A percentile compares a stretch with the other conserved stretches of the same genome.
phyloP scores from a whole-genome alignment of 306 rosid genomes.

The Myrica gale region DNA sequence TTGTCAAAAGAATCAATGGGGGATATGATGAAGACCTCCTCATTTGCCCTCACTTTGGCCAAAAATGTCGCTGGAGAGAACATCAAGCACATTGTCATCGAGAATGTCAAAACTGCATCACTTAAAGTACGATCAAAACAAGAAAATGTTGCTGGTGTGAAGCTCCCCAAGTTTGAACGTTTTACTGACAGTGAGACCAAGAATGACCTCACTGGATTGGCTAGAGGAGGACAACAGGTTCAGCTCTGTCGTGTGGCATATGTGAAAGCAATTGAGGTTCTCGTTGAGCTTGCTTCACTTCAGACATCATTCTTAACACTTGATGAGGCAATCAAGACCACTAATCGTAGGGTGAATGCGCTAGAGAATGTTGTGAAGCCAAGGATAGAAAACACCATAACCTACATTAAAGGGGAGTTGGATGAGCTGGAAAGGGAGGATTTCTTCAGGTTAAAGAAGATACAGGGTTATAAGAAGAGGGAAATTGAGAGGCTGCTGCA shows the following conservation, averaged over 20 bases:
- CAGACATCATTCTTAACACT: slow-evolving; percentile 94
- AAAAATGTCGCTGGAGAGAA: slow-evolving; percentile 93
- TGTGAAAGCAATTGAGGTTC: slow-evolving; percentile 86
- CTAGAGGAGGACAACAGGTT: slow-evolving; percentile 92
- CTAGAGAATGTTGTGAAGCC: slow-evolving; percentile 96
- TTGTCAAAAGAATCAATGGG: slow-evolving; percentile 94
- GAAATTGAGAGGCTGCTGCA: slow-evolving; percentile 69
- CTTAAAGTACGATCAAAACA: slow-evolving; percentile 81
- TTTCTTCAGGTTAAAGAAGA: slow-evolving; percentile 94
- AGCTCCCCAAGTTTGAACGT: slow-evolving; percentile 84
- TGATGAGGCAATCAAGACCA: slow-evolving; percentile 90
- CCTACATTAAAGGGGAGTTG: slow-evolving; percentile 83
- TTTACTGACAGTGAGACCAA: slow-evolving; percentile 63
- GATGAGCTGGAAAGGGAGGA: slow-evolving; percentile 96
- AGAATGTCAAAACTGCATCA: slow-evolving; percentile 76
- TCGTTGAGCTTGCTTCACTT: slow-evolving; percentile 93
- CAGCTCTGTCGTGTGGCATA: slow-evolving; percentile 85
- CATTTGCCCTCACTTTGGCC: slow-evolving; percentile 84
- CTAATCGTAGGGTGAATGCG: slow-evolving; percentile 88
- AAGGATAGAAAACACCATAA: slow-evolving; percentile 76
- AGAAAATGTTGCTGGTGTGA: slow-evolving; percentile 90
- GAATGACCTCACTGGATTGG: slow-evolving; percentile 92
- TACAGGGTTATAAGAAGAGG: slow-evolving; percentile 83
- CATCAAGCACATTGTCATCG: slow-evolving; percentile 78
- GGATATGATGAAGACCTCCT: slow-evolving; percentile 82